phyloP scores from a whole-genome alignment of 371 early-diverging fungal species.

The Amoeboradix gromovi region DNA sequence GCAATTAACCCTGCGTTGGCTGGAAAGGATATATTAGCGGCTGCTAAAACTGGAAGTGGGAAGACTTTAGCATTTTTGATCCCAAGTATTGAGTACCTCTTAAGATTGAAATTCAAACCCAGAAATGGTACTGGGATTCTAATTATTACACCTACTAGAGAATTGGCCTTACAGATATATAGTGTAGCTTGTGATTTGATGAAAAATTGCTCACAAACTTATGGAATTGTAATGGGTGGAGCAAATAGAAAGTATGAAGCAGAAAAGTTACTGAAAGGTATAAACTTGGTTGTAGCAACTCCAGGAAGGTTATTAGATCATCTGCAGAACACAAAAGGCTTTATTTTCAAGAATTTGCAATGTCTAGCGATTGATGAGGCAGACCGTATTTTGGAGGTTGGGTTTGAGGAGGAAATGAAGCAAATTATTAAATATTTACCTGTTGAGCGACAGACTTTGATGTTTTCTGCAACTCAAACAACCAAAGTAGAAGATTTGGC shows the following conservation, averaged over 20 bases:
- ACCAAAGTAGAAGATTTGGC: conserved; percentile 86
- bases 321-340: conserved; percentile 70
- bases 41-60: conserved; percentile 94
- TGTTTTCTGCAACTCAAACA: conserved; percentile 95
- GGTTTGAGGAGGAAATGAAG: conserved; percentile 94
- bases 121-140: conserved; percentile 85
- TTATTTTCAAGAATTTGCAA: conserved; percentile 59
- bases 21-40: conserved; percentile 89
- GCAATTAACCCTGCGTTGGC: conserved; percentile 75
- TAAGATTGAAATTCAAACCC: conserved; percentile 55
- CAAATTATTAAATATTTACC: conserved; percentile 71
- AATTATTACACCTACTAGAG: conserved; percentile 95
- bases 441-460: conserved; percentile 80
- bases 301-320: conserved; percentile 93
- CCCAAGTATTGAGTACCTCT: conserved; percentile 70
- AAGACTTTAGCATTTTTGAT: conserved; percentile 95
- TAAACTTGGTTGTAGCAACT: conserved; percentile 82
- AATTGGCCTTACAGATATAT: conserved; percentile 93
- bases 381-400: conserved; percentile 87
- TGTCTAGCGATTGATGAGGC: conserved; percentile 91
- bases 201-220: conserved; percentile 68
- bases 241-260: conserved; percentile 81
- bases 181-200: conserved; percentile 79
- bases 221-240: conserved; percentile 89
- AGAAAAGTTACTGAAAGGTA: conserved; percentile 67